Conservation (phyloP, 768 basidiomycete genomes). For the Mycena kentingensis region DNA sequence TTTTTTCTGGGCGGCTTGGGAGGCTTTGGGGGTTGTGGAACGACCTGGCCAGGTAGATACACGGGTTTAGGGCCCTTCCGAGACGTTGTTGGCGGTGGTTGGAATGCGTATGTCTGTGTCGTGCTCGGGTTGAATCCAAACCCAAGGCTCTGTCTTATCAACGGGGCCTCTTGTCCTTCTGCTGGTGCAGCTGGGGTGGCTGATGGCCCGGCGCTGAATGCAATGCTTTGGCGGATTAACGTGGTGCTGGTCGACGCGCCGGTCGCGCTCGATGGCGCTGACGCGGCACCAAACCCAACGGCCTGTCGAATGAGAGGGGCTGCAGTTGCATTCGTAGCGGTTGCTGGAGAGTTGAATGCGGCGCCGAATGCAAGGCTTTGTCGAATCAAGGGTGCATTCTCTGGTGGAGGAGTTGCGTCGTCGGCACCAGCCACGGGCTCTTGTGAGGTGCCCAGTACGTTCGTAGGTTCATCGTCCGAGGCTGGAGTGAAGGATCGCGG, state of each 20-base stretch:
- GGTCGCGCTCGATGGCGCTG: constrained; percentile 29
- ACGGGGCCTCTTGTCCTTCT: too few species aligned
- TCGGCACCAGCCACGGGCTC: constrained; percentile 36
- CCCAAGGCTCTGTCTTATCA: too few species aligned
- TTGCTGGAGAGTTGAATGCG: too few species aligned
- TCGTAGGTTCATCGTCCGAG: constrained; percentile 58
- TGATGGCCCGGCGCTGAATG: background rate
- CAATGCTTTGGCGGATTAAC: constrained; percentile 24
- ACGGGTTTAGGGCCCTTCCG: constrained; percentile 38
- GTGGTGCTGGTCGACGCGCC: constrained; percentile 39
- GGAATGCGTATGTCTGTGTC: too few species aligned
- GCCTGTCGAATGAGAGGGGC: too few species aligned
- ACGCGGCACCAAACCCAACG: constrained; percentile 58
- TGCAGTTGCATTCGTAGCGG: too few species aligned
- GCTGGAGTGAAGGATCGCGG: constrained; percentile 54
- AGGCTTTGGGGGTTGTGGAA: background rate
- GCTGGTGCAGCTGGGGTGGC: background rate
- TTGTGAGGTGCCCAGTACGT: constrained; percentile 32
- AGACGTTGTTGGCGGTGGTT: too few species aligned
- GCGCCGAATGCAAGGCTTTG: background rate
- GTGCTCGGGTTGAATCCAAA: too few species aligned
- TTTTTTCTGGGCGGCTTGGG: too few species aligned
- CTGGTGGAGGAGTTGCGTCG: constrained; percentile 51
- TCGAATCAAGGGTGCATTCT: constrained; percentile 54
- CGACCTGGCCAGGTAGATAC: constrained; percentile 50